Evolutionary conservation across 768 basidiomycete species (phyloP), one percentile per base, ranked within the genome.

Genomic region (Podaxis sp.): DNA sequence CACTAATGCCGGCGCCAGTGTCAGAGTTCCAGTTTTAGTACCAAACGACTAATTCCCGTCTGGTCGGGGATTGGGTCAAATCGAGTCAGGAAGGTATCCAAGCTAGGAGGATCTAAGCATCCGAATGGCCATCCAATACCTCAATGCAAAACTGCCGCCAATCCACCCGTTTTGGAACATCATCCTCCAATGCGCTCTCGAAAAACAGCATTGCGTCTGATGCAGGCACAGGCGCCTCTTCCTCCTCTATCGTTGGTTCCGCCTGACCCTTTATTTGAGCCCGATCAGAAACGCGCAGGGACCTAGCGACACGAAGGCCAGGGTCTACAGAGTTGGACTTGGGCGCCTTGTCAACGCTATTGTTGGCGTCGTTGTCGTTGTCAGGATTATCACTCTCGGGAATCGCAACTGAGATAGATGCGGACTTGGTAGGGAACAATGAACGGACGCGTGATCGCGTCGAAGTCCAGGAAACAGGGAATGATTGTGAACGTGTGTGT

Each of bases 91-190:
- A 33, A 3, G 33, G 8, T 33, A 33, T 9, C 8, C 33, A 33
- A 33, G 33, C 2, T 9, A 9, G 33, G 33, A 33, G 19, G 24
- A 40, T 38, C 36, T 48, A 42, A 48, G 39, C 38, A n/a, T 38
- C 36, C 48, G 30, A n/a, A 22, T 36, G 46, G 9, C 48, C 59
- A 59, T 52, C 69, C 55, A 79, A 57, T 59, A 83, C 74, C 53
- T 84, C 80, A 17, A 76, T 73, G 65, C 86, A 84, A 60, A 86
- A 86, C 69, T 84, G 79, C 3, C 84, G 78, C 85, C 85, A 87
- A 69, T 87, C 84, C 44, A 81, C 77, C 42, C 73, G 71, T 1
- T 74, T 76, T 5, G 76, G 75, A 12, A 62, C 53, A 55, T 62
- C 61, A 46, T 80, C 78, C 52, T 78, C 76, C 64, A 59, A 42